Base-by-base conservation (phyloP, 129 eudicot genomes). In the Flaveria brownii region DNA sequence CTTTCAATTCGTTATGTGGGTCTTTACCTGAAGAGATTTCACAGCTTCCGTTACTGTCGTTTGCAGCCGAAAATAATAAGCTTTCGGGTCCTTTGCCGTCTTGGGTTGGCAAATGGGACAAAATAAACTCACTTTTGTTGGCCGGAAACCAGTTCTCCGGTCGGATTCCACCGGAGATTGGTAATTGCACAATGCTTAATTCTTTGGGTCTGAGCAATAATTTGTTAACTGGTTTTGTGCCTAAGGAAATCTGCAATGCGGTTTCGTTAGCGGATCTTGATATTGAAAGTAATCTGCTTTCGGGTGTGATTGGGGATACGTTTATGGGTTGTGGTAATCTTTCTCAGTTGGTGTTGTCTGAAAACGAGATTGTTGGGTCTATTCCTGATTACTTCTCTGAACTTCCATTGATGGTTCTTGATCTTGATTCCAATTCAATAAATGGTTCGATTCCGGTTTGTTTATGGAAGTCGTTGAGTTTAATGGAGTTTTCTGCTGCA, bases 401-500 rank as follows among this genome's bases (percentile, higher is more conserved):
- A 46, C 90, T 91, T 73, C 92, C 90, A 0, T 77, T 91, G 59
- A 80, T 87, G 82, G 87, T 76, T 42, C 88, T 91, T 76, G 90
- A 91, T 43, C 83, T 91, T 72, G 97, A 91, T 85, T 87, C 90
- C 0, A 91, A 91, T 77, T 82, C 78, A 46, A 80, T 91, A 25
- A 83, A 85, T 6, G 91, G 97, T 13, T 54, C 81, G 23, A 75
- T 91, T 83, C 92, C 97, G 0, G 30, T 23, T 17, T 78, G 82
- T 69, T 80, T 91, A n/a, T 91, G 92, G 92, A 78, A 71, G 22
- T 91, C 89, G 0, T 1, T 0, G 16, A 75, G 41, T 69, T 73
- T 91, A 76, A 77, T 91, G 82, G 97, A 87, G 85, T 87, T 91
- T 80, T 86, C 96, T 5, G 96, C 89, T 52, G 86, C 92, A 5